Percentiles rank a stretch among this genome's conserved stretches.
Evolutionary conservation across 805 yeast species (phyloP).

Genomic region (Candida easanensis): DNA sequence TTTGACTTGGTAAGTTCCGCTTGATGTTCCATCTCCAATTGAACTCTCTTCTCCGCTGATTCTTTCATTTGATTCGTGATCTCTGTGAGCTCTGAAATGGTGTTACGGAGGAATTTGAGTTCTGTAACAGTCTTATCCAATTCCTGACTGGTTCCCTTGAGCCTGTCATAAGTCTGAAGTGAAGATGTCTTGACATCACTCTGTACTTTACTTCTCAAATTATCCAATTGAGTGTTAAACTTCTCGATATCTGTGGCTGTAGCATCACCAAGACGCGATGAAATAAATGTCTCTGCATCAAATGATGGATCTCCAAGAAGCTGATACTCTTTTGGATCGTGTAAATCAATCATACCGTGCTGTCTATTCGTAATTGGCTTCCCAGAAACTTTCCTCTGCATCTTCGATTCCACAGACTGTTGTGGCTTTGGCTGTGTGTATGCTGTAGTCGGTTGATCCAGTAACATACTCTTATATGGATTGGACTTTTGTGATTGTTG

Average conservation of each 20-base stretch:
- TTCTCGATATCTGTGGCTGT: constrained; percentile 71
- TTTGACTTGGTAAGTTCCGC: constrained; percentile 16
- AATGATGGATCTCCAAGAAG: constrained; percentile 40
- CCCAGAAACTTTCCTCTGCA: constrained; percentile 6
- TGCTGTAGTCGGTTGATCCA: not conserved
- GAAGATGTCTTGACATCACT: constrained; percentile 57
- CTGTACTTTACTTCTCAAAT: constrained; percentile 48
- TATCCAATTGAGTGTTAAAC: constrained; percentile 53
- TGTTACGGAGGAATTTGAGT: constrained; percentile 56
- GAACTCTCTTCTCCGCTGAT: constrained; percentile 57
- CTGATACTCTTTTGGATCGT: constrained; percentile 28
- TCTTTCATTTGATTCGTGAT: constrained; percentile 58
- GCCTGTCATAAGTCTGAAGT: constrained; percentile 60
- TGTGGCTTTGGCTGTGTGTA: not conserved
- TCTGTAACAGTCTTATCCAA: constrained; percentile 63
- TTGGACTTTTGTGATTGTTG: not conserved
- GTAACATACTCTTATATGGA: constrained; percentile 6
- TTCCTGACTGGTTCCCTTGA: constrained; percentile 57
- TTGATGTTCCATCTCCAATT: constrained; percentile 37
- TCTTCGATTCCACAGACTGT: not conserved
- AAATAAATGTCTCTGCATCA: constrained; percentile 47
- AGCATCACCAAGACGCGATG: constrained; percentile 54
- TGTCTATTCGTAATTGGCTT: constrained; percentile 7
- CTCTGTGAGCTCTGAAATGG: constrained; percentile 57
- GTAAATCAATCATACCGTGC: constrained; percentile 16